Conservation (phyloP, 2,329 filamentous ascomycete species). For the Rhynchosporium secalis region DNA sequence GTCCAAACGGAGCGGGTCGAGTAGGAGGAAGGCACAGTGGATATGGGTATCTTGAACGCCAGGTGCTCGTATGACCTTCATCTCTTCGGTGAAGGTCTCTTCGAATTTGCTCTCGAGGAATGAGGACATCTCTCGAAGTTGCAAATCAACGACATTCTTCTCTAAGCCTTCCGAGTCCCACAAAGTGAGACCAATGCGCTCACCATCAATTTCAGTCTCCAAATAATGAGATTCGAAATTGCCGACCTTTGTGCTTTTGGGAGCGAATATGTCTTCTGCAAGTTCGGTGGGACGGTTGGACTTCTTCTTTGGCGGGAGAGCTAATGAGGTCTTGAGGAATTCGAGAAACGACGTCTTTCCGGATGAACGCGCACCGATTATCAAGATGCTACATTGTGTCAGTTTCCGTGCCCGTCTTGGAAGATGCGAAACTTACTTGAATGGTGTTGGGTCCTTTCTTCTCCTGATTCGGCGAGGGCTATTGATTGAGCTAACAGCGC, state of each 20-base stretch:
- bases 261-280: conserved; percentile 55
- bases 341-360: conserved; percentile 98
- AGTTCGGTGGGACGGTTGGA: conserved; percentile 40
- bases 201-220: conserved; percentile 90
- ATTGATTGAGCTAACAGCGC: conserved; percentile 86
- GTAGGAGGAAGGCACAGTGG: conserved; percentile 88
- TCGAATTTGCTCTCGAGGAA: conserved; percentile 99
- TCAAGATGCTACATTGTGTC: conserved; percentile 67
- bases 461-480: conserved; percentile 88
- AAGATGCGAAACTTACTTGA: conserved; percentile 73
- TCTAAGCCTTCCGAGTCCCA: conserved; percentile 97
- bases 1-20: conserved; percentile 85
- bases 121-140: conserved; percentile 84
- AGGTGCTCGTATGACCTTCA: conserved; percentile 92
- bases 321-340: conserved; percentile 85
- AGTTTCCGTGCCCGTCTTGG: conserved; percentile 10
- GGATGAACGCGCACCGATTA: conserved; percentile 82
- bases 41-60: conserved; percentile 96
- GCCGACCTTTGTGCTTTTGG: conserved; percentile 44
- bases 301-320: conserved; percentile 78
- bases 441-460: conserved; percentile 95
- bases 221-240: conserved; percentile 87
- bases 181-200: conserved; percentile 86
- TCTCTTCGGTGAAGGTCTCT: conserved; percentile 95
- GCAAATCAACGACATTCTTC: conserved; percentile 91